A percentile compares a stretch with the other conserved stretches of the same genome.
phyloP scores from a whole-genome alignment of 2,329 filamentous ascomycete species.

The Claviceps sp. region DNA sequence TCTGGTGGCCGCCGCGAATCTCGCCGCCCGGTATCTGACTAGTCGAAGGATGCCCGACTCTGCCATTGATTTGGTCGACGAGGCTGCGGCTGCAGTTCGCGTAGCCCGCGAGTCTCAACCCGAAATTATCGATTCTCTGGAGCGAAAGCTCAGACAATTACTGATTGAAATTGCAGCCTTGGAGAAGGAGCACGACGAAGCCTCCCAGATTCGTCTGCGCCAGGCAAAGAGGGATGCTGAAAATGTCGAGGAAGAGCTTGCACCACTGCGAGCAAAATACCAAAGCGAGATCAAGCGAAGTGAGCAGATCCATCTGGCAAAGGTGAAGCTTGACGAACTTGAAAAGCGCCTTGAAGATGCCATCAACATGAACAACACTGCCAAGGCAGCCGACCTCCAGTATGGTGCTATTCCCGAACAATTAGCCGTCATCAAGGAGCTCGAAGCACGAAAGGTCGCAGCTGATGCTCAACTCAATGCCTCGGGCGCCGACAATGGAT shows the following conservation, averaged over 20 bases:
- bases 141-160: slow-evolving; percentile 77
- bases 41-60: slow-evolving; percentile 85
- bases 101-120: slow-evolving; percentile 94
- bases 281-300: slow-evolving; percentile 83
- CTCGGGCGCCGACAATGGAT: slow-evolving; percentile 41
- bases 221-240: slow-evolving; percentile 81
- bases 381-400: slow-evolving; percentile 81
- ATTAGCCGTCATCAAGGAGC: slow-evolving; percentile 60
- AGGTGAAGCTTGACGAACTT: slow-evolving; percentile 84
- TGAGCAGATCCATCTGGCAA: slow-evolving; percentile 85
- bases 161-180: slow-evolving; percentile 96
- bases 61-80: slow-evolving; percentile 90
- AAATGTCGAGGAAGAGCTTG: slow-evolving; percentile 86
- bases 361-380: slow-evolving; percentile 72
- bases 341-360: slow-evolving; percentile 89
- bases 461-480: slow-evolving; percentile 59
- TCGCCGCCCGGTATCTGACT: slow-evolving; percentile 88
- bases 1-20: slow-evolving; percentile 78
- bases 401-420: slow-evolving; percentile 97
- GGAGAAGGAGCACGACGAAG: slow-evolving; percentile 86
- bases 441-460: slow-evolving; percentile 68
- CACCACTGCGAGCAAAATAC: slow-evolving; percentile 88
- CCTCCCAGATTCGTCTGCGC: slow-evolving; percentile 69
- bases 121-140: slow-evolving; percentile 87
- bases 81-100: slow-evolving; percentile 89